Base-by-base conservation (phyloP, 148 eudicot species). In the Limonium bicolor region DNA sequence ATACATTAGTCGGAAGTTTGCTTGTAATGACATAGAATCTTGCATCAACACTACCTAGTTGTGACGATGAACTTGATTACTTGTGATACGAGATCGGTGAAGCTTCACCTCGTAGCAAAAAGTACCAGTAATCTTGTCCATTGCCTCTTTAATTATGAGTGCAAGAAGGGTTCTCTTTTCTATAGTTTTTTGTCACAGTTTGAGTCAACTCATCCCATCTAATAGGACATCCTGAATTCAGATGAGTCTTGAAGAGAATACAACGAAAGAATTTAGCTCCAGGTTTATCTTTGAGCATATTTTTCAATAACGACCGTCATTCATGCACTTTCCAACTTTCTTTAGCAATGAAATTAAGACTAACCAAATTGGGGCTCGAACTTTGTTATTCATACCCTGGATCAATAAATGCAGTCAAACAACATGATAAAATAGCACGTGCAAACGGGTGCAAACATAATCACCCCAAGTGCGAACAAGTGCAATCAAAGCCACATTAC, bases 81-180 rank as follows among this genome's bases (percentile, higher is more conserved):
- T 58, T 23, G 81, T 56, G 53, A 84, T 27, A 6, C 93, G 88
- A 41, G 70, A 35, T 14, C 93, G 68, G 62, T 84, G 99, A 54
- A 80, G 82, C 69, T 84, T 77, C 75, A 90, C 52, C 39, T 85
- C 99, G 56, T 84, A 84, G 25, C 99, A 93, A 60, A 90, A 90
- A 27, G 69, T 63, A 53, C 49, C 60, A 9, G 76, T 61, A 13
- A 90, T 77, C 73, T 78, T 90, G 34, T 63, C 59, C 53, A 40
- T 76, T n/a, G 93, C 99, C 66, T 70, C 82, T 39, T 75, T 70
- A 33, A 90, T 85, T 7, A 85, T 73, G 47, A 60, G 68, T 72
- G 82, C 80, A 38, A 93, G 88, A 22, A 90, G 86, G 46, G 72
- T 70, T 22, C 85, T 69, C 38, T n/a, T 76, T 84, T 29, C 68